Evolutionary conservation across 1,284 basidiomycete species (phyloP).

Genomic region (Xerocomus nothofagi): DNA sequence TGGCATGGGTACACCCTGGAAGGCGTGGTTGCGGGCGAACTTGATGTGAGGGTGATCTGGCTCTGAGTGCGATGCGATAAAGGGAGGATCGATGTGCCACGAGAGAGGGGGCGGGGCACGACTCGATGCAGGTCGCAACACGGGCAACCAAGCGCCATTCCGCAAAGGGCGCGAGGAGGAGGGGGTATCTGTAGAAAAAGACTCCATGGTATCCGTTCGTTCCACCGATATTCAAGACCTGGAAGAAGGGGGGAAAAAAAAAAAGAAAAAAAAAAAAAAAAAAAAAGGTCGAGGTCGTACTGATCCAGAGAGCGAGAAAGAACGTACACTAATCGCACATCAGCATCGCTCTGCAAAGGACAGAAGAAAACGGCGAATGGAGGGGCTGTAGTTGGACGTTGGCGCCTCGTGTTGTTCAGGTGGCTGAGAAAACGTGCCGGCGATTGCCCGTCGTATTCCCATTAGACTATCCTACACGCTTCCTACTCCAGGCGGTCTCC

Average conservation of each 20-base stretch:
- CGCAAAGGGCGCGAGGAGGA: conserved; percentile 12
- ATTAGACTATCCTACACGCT: conserved; percentile 12
- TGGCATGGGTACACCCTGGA: conserved; percentile 8
- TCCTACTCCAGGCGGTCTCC: neutral
- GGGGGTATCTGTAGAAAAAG: conserved; percentile 31
- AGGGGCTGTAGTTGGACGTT: conserved; percentile 11
- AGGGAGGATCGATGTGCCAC: conserved; percentile 28
- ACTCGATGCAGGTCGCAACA: conserved; percentile 16
- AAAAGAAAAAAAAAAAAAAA: too few relatives aligned
- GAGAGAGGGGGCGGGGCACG: conserved; percentile 11
- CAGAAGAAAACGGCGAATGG: conserved; percentile 17
- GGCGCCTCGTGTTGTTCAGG: conserved; percentile 32
- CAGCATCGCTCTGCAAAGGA: conserved; percentile 26
- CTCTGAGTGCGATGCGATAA: conserved; percentile 20
- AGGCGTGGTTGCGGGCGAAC: conserved; percentile 19
- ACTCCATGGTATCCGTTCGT: conserved; percentile 35
- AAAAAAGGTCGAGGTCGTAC: too few relatives aligned
- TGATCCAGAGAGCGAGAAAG: too few relatives aligned
- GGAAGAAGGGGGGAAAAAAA: conserved; percentile 5
- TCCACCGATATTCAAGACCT: conserved; percentile 37
- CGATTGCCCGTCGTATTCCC: conserved; percentile 31
- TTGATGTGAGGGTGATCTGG: conserved; percentile 15
- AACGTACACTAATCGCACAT: conserved; percentile 27
- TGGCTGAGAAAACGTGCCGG: conserved; percentile 40
- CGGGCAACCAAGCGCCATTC: conserved; percentile 11